A percentile compares a stretch with the other conserved stretches of the same genome.
Conservation (phyloP, 495 filamentous ascomycete species). For the Cladorrhinum samala region DNA sequence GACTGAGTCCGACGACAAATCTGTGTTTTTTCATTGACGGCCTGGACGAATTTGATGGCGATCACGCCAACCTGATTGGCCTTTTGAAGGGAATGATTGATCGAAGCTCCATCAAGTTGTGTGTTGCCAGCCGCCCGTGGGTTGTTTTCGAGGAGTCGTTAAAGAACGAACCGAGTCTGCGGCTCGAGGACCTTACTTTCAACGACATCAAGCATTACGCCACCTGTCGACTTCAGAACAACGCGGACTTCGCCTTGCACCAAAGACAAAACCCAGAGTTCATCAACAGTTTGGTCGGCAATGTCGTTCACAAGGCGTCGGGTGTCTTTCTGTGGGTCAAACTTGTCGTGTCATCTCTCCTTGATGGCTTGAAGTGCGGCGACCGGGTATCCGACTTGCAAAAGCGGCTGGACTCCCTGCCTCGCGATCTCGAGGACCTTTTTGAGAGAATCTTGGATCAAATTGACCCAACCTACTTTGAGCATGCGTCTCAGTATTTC, state of each 20-base stretch:
- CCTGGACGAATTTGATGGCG: slow-evolving; percentile 32
- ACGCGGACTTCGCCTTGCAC: slow-evolving; percentile 11
- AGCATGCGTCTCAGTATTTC: slow-evolving; percentile 22
- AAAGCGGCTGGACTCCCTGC: slow-evolving; percentile 14
- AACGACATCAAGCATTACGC: slow-evolving; percentile 26
- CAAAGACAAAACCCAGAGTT: background rate
- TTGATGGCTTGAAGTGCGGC: slow-evolving; percentile 12
- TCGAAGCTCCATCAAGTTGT: slow-evolving; percentile 23
- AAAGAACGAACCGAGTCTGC: slow-evolving; percentile 19
- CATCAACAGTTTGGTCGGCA: slow-evolving; percentile 4
- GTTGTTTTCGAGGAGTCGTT: slow-evolving; percentile 23
- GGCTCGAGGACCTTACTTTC: slow-evolving; percentile 27
- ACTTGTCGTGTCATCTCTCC: slow-evolving; percentile 22
- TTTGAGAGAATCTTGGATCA: slow-evolving; percentile 18
- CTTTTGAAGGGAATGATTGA: slow-evolving; percentile 12
- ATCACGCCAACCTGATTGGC: slow-evolving; percentile 23
- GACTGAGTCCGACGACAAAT: background rate
- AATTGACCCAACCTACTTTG: slow-evolving; percentile 20
- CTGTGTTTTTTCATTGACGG: slow-evolving; percentile 21
- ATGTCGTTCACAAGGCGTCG: slow-evolving; percentile 15
- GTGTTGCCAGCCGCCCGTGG: slow-evolving; percentile 32
- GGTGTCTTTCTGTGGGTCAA: slow-evolving; percentile 32
- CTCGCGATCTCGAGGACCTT: slow-evolving; percentile 18
- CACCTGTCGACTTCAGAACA: slow-evolving; percentile 8
- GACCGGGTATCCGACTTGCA: slow-evolving; percentile 21